phyloP scores from a whole-genome alignment of 2,329 filamentous ascomycete species.

The Calonectria hawksworthii region DNA sequence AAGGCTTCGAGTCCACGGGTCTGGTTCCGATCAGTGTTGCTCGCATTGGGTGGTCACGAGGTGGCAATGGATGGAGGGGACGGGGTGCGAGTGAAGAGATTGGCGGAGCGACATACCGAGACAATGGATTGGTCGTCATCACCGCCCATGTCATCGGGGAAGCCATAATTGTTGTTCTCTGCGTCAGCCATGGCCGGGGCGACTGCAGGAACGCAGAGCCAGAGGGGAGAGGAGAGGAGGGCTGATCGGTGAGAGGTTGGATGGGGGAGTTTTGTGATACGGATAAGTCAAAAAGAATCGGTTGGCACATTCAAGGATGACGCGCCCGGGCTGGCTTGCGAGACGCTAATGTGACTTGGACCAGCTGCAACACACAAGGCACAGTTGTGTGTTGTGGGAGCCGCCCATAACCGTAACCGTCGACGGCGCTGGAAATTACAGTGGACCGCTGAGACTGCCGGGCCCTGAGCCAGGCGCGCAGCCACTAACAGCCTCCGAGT shows the following conservation, averaged over 20 bases:
- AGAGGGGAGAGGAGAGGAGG: constrained; percentile 31
- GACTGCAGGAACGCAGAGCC: constrained; percentile 45
- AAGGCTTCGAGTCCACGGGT: constrained; percentile 92
- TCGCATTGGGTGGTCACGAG: constrained; percentile 32
- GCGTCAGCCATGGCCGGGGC: constrained; percentile 57
- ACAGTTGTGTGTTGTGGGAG: background rate
- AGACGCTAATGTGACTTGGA: constrained; percentile 40
- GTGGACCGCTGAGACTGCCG: background rate
- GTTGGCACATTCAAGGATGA: constrained; percentile 45
- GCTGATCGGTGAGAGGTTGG: constrained; percentile 32
- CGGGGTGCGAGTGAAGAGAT: constrained; percentile 12
- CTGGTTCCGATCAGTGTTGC: constrained; percentile 60
- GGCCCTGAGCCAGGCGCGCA: background rate
- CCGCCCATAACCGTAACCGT: background rate
- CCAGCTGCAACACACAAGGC: background rate
- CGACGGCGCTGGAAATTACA: constrained; percentile 27
- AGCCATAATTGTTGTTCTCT: constrained; percentile 61
- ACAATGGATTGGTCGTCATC: constrained; percentile 65
- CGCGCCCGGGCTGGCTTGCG: constrained; percentile 46
- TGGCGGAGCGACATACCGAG: constrained; percentile 51
- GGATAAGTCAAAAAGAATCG: constrained; percentile 42
- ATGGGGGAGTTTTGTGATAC: constrained; percentile 28
- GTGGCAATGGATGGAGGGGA: constrained; percentile 33
- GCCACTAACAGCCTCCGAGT: background rate
- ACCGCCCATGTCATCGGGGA: constrained; percentile 59